Evolutionary conservation across 305 asterid genomes (phyloP), one percentile per base, ranked within the genome.

Genomic region (Salvia sclarea): DNA sequence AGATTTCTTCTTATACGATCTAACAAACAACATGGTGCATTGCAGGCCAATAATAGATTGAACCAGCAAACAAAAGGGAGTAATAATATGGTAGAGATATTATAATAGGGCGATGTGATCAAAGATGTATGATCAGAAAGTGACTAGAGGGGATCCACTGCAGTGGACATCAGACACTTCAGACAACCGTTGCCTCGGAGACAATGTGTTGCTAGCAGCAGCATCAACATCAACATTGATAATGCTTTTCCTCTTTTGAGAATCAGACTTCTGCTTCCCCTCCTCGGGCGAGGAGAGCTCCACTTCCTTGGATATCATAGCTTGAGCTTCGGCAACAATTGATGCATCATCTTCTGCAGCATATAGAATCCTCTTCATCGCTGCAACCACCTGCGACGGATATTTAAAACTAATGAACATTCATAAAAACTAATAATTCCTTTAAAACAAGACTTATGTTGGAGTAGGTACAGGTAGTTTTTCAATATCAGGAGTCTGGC

Each of bases 131-230:
- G 72, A 78, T 85, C 84, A 90, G 81, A 66, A 84, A 20, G 92
- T 85, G 86, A 85, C 83, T 7, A 90, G 86, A 31, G 93, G 96
- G n/a, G 96, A 87, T 40, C 84, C 96, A 68, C 92, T 87, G 88
- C 87, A 87, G 66, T 85, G 96, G 59, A 90, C 96, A 82, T 88
- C 97, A 28, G 96, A 83, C 20, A 83, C 74, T 73, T 88, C 97
- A 52, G 95, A 77, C 18, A 84, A 70, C 73, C 89, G 85, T 75
- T 80, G 94, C 82, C 88, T 83, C 0, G 98, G 92, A 78, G 97
- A 87, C 70, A 77, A 80, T 1, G 83, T 70, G 69, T 61, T 83
- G 80, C 82, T 87, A 4, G 97, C 92, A 78, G 96, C 97, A 61
- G 58, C 85, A 70, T 91, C 97, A 44, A 86, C 85, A 33, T 88